Percentiles rank a stretch among this genome's conserved stretches.
Conservation (phyloP, 169 alveolate species). For the Eimeria necatrix region DNA sequence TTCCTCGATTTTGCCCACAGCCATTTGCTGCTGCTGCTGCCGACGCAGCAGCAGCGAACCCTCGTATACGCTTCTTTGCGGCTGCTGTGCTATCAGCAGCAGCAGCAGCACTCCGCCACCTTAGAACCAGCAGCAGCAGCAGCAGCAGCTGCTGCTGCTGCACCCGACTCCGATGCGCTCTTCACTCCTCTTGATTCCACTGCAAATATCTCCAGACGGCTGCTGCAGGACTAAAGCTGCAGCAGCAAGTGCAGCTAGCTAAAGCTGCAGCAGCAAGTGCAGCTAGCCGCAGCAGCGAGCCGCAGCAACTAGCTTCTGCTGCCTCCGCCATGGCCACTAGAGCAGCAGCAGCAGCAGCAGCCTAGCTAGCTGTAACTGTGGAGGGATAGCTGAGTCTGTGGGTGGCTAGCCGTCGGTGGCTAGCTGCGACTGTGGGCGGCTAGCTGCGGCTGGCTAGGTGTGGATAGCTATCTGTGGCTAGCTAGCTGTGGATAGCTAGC, state of each 20-base stretch:
- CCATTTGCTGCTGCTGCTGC: not conserved
- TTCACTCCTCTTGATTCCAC: too few species aligned
- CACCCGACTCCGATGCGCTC: too few species aligned
- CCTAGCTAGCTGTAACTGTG: not conserved
- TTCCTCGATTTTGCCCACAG: not conserved
- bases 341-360: not conserved
- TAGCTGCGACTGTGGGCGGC: not conserved
- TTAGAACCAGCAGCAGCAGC: too few species aligned
- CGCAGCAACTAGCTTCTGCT: not conserved
- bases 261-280: not conserved
- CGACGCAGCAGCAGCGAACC: not conserved
- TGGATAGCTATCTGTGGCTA: too few species aligned
- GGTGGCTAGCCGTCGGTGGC: not conserved
- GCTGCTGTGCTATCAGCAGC: not conserved
- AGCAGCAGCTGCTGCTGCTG: too few species aligned
- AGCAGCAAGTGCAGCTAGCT: not conserved
- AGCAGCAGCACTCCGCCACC: too few species aligned
- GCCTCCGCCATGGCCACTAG: not conserved
- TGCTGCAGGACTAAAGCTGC: too few species aligned
- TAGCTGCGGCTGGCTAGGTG: too few species aligned
- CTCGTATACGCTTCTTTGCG: not conserved
- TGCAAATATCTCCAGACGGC: too few species aligned
- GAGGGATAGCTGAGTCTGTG: not conserved
- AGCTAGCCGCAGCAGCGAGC: not conserved
- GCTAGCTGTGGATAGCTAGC: too few species aligned